Evolutionary conservation across 768 basidiomycete species (phyloP), one percentile per base, ranked within the genome.

Genomic region (Goffeauzyma gilvescens): DNA sequence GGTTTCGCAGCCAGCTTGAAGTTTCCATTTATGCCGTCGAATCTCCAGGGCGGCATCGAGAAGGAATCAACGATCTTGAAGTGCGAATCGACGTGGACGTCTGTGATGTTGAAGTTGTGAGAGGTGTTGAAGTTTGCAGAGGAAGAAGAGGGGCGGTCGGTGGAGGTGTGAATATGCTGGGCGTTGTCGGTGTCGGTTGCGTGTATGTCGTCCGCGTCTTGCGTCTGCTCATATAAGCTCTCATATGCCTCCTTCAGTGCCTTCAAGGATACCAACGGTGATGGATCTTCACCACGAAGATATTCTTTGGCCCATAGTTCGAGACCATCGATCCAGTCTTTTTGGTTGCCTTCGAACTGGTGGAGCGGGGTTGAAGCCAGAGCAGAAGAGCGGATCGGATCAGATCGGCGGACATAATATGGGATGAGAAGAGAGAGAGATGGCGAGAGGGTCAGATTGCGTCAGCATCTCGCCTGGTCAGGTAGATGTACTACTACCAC

Each of bases 41-140:
- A 98, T 54, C 79, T 73, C 78, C 87, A 87, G 10, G 76, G 66
- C 1, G 93, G 93, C 87, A 96, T 95, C 39, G 90, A 86, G 54
- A 86, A 90, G 8, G 90, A 79, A 59, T 90, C 76, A 23, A 96
- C 68, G 50, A 95, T 68, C 54, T 76, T 75, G 22, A 96, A 65
- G 58, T 93, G 56, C 1, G 54, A 44, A 44, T 63, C 61, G 24
- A 63, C 49, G 6, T 59, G 59, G 47, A 59, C 48, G 38, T 62
- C 58, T n/a, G n/a, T n/a, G n/a, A n/a, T n/a, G n/a, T n/a, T n/a
- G n/a, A n/a, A n/a, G n/a, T n/a, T n/a, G n/a, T n/a, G n/a, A n/a
- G n/a, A n/a, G n/a, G n/a, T n/a, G n/a, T n/a, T n/a, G n/a, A n/a
- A n/a, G n/a, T n/a, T n/a, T n/a, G n/a, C n/a, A n/a, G n/a, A n/a